phyloP scores from a whole-genome alignment of 2,329 filamentous ascomycete genomes.

The Esteya vermicola region DNA sequence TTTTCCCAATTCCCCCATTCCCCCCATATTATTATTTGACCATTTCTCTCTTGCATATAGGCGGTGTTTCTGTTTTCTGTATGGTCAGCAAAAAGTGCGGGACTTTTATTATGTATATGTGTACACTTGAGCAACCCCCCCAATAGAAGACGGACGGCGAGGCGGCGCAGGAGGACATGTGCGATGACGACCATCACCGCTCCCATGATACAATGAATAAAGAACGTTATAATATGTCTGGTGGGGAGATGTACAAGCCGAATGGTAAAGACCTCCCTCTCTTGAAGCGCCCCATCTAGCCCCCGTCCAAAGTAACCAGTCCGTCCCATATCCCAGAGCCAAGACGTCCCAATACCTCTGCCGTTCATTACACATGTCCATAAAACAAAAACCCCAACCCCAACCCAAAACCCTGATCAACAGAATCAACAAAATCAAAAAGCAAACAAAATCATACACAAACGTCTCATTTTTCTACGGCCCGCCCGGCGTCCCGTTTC shows the following conservation, averaged over 20 bases:
- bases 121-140: not conserved
- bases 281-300: too few species aligned
- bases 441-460: not conserved
- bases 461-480: not conserved
- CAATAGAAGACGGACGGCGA: not conserved
- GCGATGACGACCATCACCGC: conserved; percentile 8
- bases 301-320: too few species aligned
- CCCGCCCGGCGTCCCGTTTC: not conserved
- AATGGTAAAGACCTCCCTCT: too few species aligned
- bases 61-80: conserved; percentile 5
- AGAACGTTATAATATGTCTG: too few species aligned
- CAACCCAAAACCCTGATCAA: too few species aligned
- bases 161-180: too few species aligned
- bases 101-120: not conserved
- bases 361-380: too few species aligned
- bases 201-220: conserved; percentile 2
- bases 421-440: too few species aligned
- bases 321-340: too few species aligned
- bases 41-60: conserved; percentile 1
- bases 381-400: too few species aligned
- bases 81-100: conserved; percentile 1
- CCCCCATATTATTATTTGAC: not conserved
- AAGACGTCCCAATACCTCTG: too few species aligned
- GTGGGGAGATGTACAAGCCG: too few species aligned
- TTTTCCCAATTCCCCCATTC: not conserved